Base-by-base conservation (phyloP, 805 yeast species). In the Jamesozyma lodderae region DNA sequence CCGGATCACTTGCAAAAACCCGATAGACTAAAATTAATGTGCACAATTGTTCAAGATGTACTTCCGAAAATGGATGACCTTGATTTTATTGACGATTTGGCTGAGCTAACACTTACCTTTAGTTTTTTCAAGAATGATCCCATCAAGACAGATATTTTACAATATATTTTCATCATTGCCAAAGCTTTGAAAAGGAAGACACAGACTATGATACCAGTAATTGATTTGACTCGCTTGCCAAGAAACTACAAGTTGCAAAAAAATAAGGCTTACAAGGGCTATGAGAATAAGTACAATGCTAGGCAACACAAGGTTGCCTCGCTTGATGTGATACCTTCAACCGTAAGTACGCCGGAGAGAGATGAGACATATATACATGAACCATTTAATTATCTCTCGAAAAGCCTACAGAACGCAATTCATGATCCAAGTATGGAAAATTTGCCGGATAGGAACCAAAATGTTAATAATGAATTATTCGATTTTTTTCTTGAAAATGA, bases 1-100 rank as follows among this genome's bases (percentile, higher is more conserved):
- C 90, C 90, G 0, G 90, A 81, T 52, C 90, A 82, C 58, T 60
- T 82, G 41, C 68, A 64, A 41, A 81, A 77, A 51, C 60, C 59
- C 1, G 80, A 77, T 47, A 61, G 92, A 38, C 49, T 79, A 15
- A 51, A 49, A 4, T 57, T 81, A 18, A 56, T 82, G 51, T 58
- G 70, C 23, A 45, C 59, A 10, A 63, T 77, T n/a, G 27, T 52
- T 11, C 18, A 39, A 10, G 30, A 45, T 15, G 48, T 49, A 2
- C 33, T 54, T 9, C 59, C 59, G 11, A 35, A 32, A 2, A 16
- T 40, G 13, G 16, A 40, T 26, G 34, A 43, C 31, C 23, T 31
- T 3, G 45, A 41, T 17, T 36, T 47, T 14, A 24, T 54, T 8
- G 41, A 43, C 1, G 49, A 47, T 20, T 31, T 54, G 25, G 31